phyloP scores from a whole-genome alignment of 768 basidiomycete genomes.

The Lanmaoa rubissima region DNA sequence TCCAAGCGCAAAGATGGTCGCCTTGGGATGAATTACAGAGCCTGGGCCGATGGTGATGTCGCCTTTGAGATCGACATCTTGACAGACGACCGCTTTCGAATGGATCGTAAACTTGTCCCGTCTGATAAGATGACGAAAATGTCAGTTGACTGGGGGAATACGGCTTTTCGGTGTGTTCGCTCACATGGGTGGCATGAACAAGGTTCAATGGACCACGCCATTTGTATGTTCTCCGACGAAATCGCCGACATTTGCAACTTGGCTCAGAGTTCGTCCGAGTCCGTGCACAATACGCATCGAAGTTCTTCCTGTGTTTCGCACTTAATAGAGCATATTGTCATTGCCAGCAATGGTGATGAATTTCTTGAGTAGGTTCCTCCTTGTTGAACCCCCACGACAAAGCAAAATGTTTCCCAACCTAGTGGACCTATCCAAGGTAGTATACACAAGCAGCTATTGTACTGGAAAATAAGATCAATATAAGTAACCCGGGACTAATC shows the following conservation, averaged over 20 bases:
- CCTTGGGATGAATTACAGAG: constrained; percentile 92
- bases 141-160: not conserved
- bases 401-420: not conserved
- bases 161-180: not conserved
- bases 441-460: constrained; percentile 16
- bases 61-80: constrained; percentile 92
- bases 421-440: constrained; percentile 1
- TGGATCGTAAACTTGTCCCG: constrained; percentile 90
- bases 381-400: too few relatives aligned
- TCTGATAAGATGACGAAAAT: constrained; percentile 44
- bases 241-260: not conserved
- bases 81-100: constrained; percentile 86
- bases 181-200: constrained; percentile 32
- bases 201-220: not conserved
- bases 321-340: not conserved
- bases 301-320: not conserved
- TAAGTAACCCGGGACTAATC: constrained; percentile 19
- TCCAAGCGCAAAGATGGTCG: constrained; percentile 86
- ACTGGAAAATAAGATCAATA: constrained; percentile 18
- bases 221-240: not conserved
- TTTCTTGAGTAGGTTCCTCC: not conserved
- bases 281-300: not conserved
- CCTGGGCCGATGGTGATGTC: constrained; percentile 91
- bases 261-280: not conserved
- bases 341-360: not conserved